Evolutionary conservation across 208 protist genomes (phyloP), one percentile per base, ranked within the genome.

Genomic region (Paratrypanosoma confusum): DNA sequence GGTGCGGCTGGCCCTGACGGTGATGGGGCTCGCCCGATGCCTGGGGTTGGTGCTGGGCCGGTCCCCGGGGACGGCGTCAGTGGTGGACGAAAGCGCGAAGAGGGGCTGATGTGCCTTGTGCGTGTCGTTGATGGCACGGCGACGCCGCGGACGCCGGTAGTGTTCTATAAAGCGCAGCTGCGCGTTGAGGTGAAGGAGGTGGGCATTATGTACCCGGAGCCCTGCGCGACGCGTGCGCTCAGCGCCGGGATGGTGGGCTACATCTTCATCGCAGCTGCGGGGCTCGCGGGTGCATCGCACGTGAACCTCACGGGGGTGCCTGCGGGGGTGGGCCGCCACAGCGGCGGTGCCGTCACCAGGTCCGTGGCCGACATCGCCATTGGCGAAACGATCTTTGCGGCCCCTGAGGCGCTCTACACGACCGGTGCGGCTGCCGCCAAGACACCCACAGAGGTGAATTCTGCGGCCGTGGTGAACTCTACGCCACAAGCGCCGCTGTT

Each of bases 161-260:
- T 44, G 5, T 80, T 90, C 33, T 81, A 70, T 33, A 67, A 81
- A 40, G 71, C 67, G 3, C 28, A 59, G 10, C 66, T 51, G 21
- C 50, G 53, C 8, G 87, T 89, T 55, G 85, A 96, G 40, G 77
- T 97, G 42, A 59, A 52, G 0, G 80, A 97, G 40, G 55, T 97
- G n/a, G 96, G 97, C 32, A 80, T 98, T 22, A 74, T 98, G 39
- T 76, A 94, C 56, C 96, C 96, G 13, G 82, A 92, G 28, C 75
- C 87, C 21, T 54, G 77, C 28, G 73, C 84, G 5, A 88, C 77
- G 0, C 55, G 55, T n/a, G 73, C 68, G 10, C 69, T 95, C 8
- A 81, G 70, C 4, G 51, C 86, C 0, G 96, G 96, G 2, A 96
- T 98, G 79, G 95, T 99, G 1, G 96, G 96, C 21, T 99, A 97